These are phyloP conservation scores for Exutisphaerella laricina DNA, from an alignment of 2,329 filamentous ascomycete species.

Conservation along the genomic window DNA sequence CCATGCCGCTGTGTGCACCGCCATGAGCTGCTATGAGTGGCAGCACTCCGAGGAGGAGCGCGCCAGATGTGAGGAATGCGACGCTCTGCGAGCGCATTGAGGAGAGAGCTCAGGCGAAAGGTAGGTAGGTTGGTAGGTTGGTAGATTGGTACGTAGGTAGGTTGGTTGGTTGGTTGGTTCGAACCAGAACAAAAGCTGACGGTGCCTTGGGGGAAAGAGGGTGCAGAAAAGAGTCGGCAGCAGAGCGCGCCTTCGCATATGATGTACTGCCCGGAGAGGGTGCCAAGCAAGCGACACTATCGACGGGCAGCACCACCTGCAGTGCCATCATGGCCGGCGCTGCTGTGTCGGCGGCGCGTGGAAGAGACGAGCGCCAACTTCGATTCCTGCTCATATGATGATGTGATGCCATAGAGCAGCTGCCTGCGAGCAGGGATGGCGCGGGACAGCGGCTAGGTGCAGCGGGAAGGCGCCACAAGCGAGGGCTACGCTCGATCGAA, in stretches of 20 bases:
- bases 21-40: slow-evolving; percentile 40
- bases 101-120: background rate
- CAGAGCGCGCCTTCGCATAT: background rate
- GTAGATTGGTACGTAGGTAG: background rate
- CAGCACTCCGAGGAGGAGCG: slow-evolving; percentile 38
- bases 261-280: background rate
- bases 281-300: background rate
- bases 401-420: slow-evolving; percentile 1
- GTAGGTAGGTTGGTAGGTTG: background rate
- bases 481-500: background rate
- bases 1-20: slow-evolving; percentile 27
- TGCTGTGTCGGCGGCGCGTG: background rate
- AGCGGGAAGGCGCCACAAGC: background rate
- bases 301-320: background rate
- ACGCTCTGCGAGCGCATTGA: slow-evolving; percentile 13
- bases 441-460: background rate
- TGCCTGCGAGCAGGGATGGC: background rate
- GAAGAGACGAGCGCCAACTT: background rate
- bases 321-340: background rate
- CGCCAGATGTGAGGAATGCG: slow-evolving; percentile 22
- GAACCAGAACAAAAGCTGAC: background rate
- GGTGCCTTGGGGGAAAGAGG: background rate
- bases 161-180: background rate
- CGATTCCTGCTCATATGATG: slow-evolving; percentile 1
- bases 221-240: background rate